These are phyloP conservation scores for Teratosphaeria pseudoeucalypti DNA, from an alignment of 2,329 filamentous ascomycete species.

Conservation along the genomic window DNA sequence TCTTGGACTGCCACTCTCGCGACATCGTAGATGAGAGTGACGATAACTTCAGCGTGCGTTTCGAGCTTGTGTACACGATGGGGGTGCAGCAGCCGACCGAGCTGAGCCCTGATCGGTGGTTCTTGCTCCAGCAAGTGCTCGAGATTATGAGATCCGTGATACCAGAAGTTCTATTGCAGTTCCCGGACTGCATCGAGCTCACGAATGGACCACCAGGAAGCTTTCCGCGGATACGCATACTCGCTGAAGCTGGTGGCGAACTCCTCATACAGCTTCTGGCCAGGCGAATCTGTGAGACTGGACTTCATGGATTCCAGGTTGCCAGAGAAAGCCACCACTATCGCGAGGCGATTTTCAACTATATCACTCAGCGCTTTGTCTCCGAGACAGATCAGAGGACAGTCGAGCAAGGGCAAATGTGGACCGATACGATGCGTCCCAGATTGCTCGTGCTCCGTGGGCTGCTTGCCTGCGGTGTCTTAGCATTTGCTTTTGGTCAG, in stretches of 20 bases:
- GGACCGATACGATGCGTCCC: slow-evolving; percentile 13
- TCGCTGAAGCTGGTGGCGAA: slow-evolving; percentile 32
- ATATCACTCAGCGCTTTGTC: slow-evolving; percentile 10
- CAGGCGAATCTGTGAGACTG: slow-evolving; percentile 23
- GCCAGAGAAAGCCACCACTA: slow-evolving; percentile 4
- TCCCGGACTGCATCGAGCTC: slow-evolving; percentile 11
- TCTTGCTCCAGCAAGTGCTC: slow-evolving; percentile 27
- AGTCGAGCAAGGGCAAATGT: slow-evolving; percentile 10
- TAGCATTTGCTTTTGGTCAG: slow-evolving; percentile 48
- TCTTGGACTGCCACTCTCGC: slow-evolving; percentile 40
- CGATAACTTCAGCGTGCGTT: slow-evolving; percentile 31
- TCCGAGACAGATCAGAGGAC: background rate
- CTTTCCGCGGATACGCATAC: slow-evolving; percentile 49
- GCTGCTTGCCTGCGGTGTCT: slow-evolving; percentile 48
- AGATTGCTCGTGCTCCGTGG: slow-evolving; percentile 51
- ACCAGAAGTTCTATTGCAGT: slow-evolving; percentile 1
- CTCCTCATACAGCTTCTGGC: slow-evolving; percentile 22
- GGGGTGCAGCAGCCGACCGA: slow-evolving; percentile 32
- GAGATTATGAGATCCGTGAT: slow-evolving; percentile 15
- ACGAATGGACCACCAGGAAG: slow-evolving; percentile 3
- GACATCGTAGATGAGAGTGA: slow-evolving; percentile 57
- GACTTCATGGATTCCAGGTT: slow-evolving; percentile 11
- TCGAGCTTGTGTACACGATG: slow-evolving; percentile 36
- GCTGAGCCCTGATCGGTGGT: slow-evolving; percentile 32
- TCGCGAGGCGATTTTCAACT: slow-evolving; percentile 7